Evolutionary conservation across 257 asterid species (phyloP).

Genomic region (Forsythia suspensa): DNA sequence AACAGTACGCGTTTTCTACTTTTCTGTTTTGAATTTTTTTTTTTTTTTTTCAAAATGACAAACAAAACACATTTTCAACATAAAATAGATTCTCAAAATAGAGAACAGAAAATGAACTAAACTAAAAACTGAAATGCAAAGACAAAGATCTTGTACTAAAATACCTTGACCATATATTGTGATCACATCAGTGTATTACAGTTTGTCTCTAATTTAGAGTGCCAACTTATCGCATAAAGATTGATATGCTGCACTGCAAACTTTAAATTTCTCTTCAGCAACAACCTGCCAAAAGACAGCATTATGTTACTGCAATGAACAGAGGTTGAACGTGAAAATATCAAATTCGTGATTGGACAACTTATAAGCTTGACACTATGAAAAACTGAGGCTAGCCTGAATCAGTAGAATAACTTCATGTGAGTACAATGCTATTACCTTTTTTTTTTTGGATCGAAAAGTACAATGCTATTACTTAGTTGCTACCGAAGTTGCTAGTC

Average conservation of each 20-base stretch:
- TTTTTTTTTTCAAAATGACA: no score
- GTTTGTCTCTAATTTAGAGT: conserved; percentile 19
- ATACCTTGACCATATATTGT: no score
- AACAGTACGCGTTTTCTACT: no score
- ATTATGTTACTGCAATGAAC: background rate
- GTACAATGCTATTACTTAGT: background rate
- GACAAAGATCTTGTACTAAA: background rate
- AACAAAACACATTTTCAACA: no score
- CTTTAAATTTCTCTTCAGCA: conserved; percentile 94
- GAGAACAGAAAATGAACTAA: no score
- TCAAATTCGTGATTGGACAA: background rate
- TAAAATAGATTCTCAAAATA: no score
- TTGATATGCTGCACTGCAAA: conserved; percentile 86
- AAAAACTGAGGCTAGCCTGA: no score
- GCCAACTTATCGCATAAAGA: conserved; percentile 64
- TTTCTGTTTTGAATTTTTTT: no score
- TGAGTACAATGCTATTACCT: background rate
- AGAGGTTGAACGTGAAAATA: background rate
- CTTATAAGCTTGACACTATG: background rate
- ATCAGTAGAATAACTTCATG: no score
- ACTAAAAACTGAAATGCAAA: no score
- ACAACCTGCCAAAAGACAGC: conserved; percentile 42
- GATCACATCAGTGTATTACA: background rate
- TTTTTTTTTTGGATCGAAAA: no score
- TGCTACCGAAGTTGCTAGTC: background rate